These are phyloP conservation scores for Acanthamoeba sp. DNA, from an alignment of 208 protist genomes.

Conservation along the genomic window DNA sequence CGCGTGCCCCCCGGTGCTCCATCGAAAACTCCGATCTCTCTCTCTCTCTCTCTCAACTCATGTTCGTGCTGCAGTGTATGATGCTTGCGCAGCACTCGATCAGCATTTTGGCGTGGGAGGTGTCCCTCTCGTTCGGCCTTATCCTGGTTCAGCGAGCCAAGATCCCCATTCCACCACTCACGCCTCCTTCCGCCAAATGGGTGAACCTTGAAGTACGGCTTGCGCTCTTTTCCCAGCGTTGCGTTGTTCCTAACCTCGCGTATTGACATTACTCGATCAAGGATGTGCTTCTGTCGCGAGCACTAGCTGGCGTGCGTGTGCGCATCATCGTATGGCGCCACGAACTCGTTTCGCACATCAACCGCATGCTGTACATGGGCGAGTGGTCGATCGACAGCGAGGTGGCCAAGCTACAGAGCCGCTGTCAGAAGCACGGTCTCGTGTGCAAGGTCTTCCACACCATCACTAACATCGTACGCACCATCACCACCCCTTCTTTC, in stretches of 20 bases:
- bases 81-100: conserved; percentile 85
- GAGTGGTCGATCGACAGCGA: conserved; percentile 85
- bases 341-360: conserved; percentile 81
- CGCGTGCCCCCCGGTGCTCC: no score
- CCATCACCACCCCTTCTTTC: conserved; percentile 1
- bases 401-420: conserved; percentile 82
- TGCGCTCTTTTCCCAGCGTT: background rate
- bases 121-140: conserved; percentile 86
- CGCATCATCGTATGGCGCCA: conserved; percentile 88
- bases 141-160: conserved; percentile 68
- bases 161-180: conserved; percentile 57
- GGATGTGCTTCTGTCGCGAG: conserved; percentile 82
- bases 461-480: conserved; percentile 63
- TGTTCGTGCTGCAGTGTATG: conserved; percentile 74
- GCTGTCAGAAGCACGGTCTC: conserved; percentile 80
- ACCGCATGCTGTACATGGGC: conserved; percentile 84
- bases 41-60: no score
- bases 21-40: conserved; percentile 8
- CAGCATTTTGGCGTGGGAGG: conserved; percentile 86
- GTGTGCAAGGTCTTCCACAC: conserved; percentile 83
- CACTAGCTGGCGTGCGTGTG: conserved; percentile 79
- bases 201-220: conserved; percentile 69
- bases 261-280: background rate
- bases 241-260: no score
- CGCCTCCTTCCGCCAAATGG: conserved; percentile 69